These are phyloP conservation scores for Fusarium multiceps DNA, from an alignment of 2,329 filamentous ascomycete species.

Conservation along the genomic window DNA sequence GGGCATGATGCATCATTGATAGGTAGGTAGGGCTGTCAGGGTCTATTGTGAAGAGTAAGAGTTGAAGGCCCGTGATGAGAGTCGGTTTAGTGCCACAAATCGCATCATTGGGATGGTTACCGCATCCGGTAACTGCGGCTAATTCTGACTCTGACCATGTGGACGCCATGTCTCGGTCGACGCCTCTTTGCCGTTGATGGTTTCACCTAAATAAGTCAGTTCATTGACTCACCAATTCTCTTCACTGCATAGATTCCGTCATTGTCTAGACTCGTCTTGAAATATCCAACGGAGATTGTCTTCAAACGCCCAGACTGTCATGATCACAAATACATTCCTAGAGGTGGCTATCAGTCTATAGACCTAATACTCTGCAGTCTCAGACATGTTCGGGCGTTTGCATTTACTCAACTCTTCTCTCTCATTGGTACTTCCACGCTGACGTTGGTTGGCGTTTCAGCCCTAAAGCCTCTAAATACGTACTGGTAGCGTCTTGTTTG, in stretches of 20 bases:
- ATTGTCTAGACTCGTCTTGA: neutral
- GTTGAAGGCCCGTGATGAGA: neutral
- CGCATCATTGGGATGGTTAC: conserved; percentile 20
- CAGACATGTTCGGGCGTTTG: neutral
- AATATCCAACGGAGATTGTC: neutral
- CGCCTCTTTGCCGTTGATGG: conserved; percentile 29
- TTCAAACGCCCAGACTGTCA: neutral
- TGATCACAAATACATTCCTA: neutral
- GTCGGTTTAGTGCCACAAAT: conserved; percentile 33
- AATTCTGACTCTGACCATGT: conserved; percentile 23
- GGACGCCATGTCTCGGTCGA: conserved; percentile 31
- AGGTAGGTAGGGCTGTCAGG: conserved; percentile 28
- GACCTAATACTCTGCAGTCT: neutral
- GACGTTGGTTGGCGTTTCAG: conserved; percentile 4
- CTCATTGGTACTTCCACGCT: neutral
- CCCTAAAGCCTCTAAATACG: neutral
- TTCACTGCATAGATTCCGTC: neutral
- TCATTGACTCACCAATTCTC: neutral
- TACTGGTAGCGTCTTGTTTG: neutral
- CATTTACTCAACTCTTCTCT: neutral
- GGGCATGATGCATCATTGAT: neutral
- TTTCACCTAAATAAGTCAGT: conserved; percentile 21
- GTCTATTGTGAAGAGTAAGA: neutral
- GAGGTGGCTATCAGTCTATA: neutral
- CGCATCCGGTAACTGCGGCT: conserved; percentile 35